Percentiles rank a stretch among this genome's conserved stretches.
phyloP scores from a whole-genome alignment of 495 filamentous ascomycete species.

The Aspergillus kassunensis region DNA sequence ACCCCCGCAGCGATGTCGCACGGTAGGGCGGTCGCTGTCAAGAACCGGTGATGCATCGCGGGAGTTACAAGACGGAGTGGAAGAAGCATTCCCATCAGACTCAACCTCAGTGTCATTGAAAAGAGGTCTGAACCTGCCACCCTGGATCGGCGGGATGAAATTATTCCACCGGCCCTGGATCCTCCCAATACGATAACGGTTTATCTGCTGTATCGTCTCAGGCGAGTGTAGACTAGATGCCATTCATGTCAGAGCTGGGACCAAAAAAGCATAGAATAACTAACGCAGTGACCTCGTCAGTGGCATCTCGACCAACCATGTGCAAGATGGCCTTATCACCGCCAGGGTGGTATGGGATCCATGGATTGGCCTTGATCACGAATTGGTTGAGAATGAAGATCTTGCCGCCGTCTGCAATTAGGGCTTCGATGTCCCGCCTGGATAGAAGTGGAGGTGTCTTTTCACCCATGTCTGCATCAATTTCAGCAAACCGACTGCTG shows the following conservation, averaged over 20 bases:
- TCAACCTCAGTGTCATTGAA: conserved; percentile 20
- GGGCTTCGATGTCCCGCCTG: background rate
- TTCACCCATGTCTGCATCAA: background rate
- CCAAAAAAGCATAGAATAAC: conserved; percentile 28
- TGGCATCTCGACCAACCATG: conserved; percentile 95
- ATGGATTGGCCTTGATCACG: conserved; percentile 83
- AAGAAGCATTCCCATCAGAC: conserved; percentile 3
- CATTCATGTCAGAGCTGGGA: conserved; percentile 3
- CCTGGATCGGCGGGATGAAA: conserved; percentile 88
- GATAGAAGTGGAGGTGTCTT: background rate
- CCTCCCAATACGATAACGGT: conserved; percentile 72
- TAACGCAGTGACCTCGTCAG: conserved; percentile 89
- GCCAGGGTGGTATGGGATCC: conserved; percentile 85
- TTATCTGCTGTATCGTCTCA: conserved; percentile 70
- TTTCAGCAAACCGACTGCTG: too few species aligned
- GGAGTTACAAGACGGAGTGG: conserved; percentile 37
- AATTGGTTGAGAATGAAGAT: conserved; percentile 48
- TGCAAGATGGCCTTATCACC: conserved; percentile 89
- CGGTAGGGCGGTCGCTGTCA: background rate
- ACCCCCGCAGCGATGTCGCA: background rate
- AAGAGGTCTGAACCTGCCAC: conserved; percentile 70
- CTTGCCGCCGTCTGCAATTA: background rate
- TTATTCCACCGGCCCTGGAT: conserved; percentile 82
- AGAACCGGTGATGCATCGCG: conserved; percentile 63
- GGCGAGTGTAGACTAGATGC: conserved; percentile 69